phyloP scores from a whole-genome alignment of 768 basidiomycete genomes.

The Mycena amicta region DNA sequence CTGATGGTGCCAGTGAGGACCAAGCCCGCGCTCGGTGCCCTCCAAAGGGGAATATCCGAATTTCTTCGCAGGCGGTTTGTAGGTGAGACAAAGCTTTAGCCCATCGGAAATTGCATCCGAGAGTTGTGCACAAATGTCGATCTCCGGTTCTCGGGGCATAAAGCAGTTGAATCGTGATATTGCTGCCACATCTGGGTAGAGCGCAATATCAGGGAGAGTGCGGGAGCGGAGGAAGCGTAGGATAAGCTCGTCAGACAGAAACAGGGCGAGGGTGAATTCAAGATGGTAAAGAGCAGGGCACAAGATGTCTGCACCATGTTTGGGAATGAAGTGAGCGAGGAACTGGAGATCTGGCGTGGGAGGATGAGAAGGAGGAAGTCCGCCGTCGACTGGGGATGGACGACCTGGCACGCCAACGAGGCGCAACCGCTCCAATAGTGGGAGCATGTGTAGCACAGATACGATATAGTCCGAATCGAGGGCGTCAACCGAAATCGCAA shows the following conservation, averaged over 20 bases:
- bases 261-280: not conserved
- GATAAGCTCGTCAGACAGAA: not conserved
- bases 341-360: not conserved
- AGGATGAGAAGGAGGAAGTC: not conserved
- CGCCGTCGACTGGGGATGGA: not conserved
- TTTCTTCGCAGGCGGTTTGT: not conserved
- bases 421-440: not conserved
- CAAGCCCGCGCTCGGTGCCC: not conserved
- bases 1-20: too few relatives aligned
- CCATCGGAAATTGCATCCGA: not conserved
- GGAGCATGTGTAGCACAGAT: not conserved
- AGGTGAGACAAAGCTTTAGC: not conserved
- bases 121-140: not conserved
- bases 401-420: not conserved
- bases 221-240: not conserved
- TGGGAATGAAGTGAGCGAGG: too few relatives aligned
- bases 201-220: not conserved
- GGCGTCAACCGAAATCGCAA: not conserved
- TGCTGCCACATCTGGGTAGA: not conserved
- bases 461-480: not conserved
- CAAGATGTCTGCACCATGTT: too few relatives aligned
- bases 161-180: not conserved
- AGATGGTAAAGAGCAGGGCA: not conserved
- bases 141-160: not conserved
- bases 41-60: not conserved